These are phyloP conservation scores for Gnetum montanum DNA, from an alignment of 75 land plant species.

Conservation along the genomic window DNA sequence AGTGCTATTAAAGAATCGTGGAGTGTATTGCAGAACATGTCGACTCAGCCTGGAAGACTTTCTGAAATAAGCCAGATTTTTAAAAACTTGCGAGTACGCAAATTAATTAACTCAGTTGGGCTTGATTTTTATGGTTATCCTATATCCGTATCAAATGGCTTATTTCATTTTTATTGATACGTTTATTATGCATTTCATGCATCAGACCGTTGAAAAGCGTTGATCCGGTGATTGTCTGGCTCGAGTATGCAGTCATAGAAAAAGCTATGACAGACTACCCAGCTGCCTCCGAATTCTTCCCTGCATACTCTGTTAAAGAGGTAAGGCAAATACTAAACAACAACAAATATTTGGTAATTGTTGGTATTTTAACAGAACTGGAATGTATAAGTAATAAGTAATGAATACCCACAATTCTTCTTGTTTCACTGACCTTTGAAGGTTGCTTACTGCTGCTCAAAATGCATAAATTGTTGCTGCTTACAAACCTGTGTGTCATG, in stretches of 20 bases:
- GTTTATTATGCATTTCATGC: background rate
- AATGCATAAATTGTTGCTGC: background rate
- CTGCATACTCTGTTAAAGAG: constrained; percentile 70
- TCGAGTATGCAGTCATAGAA: constrained; percentile 33
- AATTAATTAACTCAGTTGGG: background rate
- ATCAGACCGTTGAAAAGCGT: constrained; percentile 7
- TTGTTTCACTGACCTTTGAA: background rate
- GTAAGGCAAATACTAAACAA: too few species aligned
- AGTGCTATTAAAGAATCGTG: too few species aligned
- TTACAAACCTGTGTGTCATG: background rate
- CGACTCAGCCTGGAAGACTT: too few species aligned
- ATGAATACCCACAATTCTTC: too few species aligned
- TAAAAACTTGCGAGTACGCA: too few species aligned
- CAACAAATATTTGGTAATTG: too few species aligned
- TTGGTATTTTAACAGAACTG: too few species aligned
- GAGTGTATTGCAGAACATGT: too few species aligned
- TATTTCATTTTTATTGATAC: background rate
- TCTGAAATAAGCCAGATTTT: too few species aligned
- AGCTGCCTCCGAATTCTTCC: constrained; percentile 50
- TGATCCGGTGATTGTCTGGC: constrained; percentile 15
- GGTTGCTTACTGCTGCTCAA: background rate
- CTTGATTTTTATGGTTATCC: background rate
- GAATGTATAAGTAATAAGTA: background rate
- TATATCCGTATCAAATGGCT: background rate
- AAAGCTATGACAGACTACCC: constrained; percentile 77